Evolutionary conservation across 148 eudicot species (phyloP).

Genomic region (Vaccinium vitisidaea): DNA sequence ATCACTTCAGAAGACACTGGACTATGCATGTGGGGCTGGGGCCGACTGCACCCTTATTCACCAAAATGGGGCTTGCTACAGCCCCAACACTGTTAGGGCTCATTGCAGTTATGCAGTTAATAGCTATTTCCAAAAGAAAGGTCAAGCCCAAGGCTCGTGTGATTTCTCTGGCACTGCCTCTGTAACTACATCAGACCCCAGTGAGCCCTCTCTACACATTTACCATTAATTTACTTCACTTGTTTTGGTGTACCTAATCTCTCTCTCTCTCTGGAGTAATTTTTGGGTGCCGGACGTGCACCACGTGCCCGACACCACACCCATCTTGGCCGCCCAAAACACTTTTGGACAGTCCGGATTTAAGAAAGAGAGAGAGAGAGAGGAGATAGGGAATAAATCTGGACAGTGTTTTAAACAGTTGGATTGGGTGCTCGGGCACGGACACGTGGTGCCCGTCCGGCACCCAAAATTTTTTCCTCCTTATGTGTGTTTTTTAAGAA

Average conservation of each 20-base stretch:
- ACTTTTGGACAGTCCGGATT: too few species aligned
- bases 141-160: constrained; percentile 54
- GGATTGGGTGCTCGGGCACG: too few species aligned
- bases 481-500: too few species aligned
- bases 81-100: constrained; percentile 51
- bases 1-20: constrained; percentile 59
- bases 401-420: too few species aligned
- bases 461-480: too few species aligned
- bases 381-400: too few species aligned
- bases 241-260: background rate
- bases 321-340: too few species aligned
- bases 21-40: constrained; percentile 90
- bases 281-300: too few species aligned
- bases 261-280: background rate
- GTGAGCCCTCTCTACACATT: constrained; percentile 33
- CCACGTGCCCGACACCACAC: too few species aligned
- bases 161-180: constrained; percentile 66
- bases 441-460: too few species aligned
- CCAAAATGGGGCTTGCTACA: constrained; percentile 60
- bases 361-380: too few species aligned
- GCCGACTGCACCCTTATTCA: constrained; percentile 69
- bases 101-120: constrained; percentile 88
- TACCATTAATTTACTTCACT: background rate
- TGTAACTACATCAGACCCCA: constrained; percentile 55
- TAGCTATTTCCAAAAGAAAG: constrained; percentile 72